Evolutionary conservation across 192 early-diverging fungal species (phyloP), one percentile per base, ranked within the genome.

Genomic region (Coemansia sp.): DNA sequence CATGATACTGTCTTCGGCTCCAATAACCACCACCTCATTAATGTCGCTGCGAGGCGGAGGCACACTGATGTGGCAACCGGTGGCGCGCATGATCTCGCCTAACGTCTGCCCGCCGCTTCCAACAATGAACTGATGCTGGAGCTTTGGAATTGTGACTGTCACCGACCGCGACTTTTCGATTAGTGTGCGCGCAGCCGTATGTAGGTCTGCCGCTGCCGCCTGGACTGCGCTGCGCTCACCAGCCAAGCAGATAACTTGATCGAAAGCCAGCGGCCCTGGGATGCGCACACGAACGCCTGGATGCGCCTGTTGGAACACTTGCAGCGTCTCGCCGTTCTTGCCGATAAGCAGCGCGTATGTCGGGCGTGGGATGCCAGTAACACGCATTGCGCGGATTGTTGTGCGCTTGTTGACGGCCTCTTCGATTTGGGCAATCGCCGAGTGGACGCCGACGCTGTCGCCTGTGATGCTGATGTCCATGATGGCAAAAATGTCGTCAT

Each of bases 111-210:
- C 94, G 73, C 90, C 87, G 34, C 87, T 75, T 14, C 96, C 96
- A 35, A 95, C 83, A 20, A 99, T 79, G 74, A 94, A 96, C 46
- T 89, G 90, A 75, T 98, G 97, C 79, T 96, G 93, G 57, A 90
- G 89, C 83, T 97, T 96, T 46, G 91, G 89, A 46, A 97, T 83
- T 43, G 84, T 83, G 50, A 94, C 84, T 3, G 81, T 78, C 50
- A 91, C 71, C 11, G 85, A 87, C 35, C 87, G 76, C 52, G 91
- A 89, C 33, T 69, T 86, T 20, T 82, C 81, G 68, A 90, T 79
- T 56, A 97, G 81, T 25, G 88, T 76, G 7, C 73, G 79, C 63
- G 89, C 87, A 1, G 82, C 70, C 4, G 70, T 75, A 41, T 87
- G 84, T 36, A 98, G 70, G 0, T 63, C 55, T 29, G 86, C 85